Conservation (phyloP, 768 basidiomycete genomes). For the Guyanaporus albipodus region DNA sequence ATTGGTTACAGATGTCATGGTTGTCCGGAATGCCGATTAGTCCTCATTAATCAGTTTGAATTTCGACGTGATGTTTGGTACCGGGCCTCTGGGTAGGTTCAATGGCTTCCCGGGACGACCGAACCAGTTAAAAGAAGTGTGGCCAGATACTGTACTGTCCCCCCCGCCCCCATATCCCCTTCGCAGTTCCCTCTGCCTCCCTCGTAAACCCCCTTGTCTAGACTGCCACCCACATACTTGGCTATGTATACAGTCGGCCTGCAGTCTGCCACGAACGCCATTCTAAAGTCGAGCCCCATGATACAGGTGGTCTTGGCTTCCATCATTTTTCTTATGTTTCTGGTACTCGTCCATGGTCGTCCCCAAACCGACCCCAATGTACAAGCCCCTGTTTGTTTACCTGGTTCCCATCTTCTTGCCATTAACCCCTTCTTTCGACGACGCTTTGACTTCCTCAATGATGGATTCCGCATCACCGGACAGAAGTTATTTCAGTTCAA, state of each 20-base stretch:
- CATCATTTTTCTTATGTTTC: constrained; percentile 37
- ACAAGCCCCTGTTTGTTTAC: constrained; percentile 50
- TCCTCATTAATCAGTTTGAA: too few relatives aligned
- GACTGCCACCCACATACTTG: constrained; percentile 21
- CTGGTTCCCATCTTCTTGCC: constrained; percentile 53
- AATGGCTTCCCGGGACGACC: too few relatives aligned
- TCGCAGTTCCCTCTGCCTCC: too few relatives aligned
- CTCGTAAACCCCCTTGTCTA: too few relatives aligned
- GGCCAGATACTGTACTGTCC: too few relatives aligned
- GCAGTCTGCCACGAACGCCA: constrained; percentile 35
- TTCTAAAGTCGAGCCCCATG: constrained; percentile 33
- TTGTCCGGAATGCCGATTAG: too few relatives aligned
- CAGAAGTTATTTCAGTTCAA: constrained; percentile 66
- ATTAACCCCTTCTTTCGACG: constrained; percentile 65
- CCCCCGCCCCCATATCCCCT: too few relatives aligned
- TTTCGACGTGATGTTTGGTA: too few relatives aligned
- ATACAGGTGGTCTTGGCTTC: constrained; percentile 33
- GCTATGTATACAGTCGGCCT: constrained; percentile 43
- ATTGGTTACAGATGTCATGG: too few relatives aligned
- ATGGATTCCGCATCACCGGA: constrained; percentile 66
- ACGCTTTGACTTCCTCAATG: constrained; percentile 69
- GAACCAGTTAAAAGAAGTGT: too few relatives aligned
- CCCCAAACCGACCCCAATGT: constrained; percentile 43
- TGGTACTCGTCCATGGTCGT: constrained; percentile 32
- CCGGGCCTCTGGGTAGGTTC: too few relatives aligned